Percentiles rank a stretch among this genome's conserved stretches.
phyloP scores from a whole-genome alignment of 208 protist genomes.

The Acanthamoeba castellanii region DNA sequence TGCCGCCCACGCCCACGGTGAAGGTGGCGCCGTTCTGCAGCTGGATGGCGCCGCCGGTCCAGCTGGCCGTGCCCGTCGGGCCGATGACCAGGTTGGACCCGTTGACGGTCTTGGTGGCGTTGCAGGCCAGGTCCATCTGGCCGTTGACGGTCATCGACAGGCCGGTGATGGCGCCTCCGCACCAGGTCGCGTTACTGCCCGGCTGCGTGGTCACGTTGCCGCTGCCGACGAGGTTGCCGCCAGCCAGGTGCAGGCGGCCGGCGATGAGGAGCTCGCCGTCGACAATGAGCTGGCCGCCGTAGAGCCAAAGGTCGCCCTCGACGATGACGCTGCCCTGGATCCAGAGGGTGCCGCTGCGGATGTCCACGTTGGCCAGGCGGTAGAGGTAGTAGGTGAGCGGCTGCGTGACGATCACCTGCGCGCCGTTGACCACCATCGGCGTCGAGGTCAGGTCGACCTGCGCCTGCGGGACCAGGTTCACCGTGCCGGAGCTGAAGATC shows the following conservation, averaged over 20 bases:
- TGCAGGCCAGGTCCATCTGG: background rate
- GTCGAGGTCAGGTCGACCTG: conserved; percentile 43
- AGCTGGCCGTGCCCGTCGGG: conserved; percentile 42
- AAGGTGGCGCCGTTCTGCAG: conserved; percentile 58
- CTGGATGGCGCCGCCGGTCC: conserved; percentile 61
- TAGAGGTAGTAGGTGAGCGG: conserved; percentile 74
- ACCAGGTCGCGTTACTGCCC: conserved; percentile 51
- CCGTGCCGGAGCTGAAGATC: conserved; percentile 52
- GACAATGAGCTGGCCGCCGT: conserved; percentile 60
- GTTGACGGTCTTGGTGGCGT: conserved; percentile 57
- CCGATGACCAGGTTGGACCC: conserved; percentile 29
- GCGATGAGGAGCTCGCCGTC: conserved; percentile 70
- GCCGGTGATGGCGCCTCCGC: conserved; percentile 53
- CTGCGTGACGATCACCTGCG: conserved; percentile 54
- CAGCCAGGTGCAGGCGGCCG: conserved; percentile 45
- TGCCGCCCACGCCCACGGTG: conserved; percentile 40
- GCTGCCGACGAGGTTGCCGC: conserved; percentile 61
- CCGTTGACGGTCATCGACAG: conserved; percentile 65
- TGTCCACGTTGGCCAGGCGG: conserved; percentile 62
- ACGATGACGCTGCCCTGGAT: conserved; percentile 72
- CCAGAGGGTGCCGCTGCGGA: conserved; percentile 59
- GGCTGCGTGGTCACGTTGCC: conserved; percentile 52
- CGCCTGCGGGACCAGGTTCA: conserved; percentile 40
- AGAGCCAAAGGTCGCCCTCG: conserved; percentile 60
- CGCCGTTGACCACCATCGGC: conserved; percentile 56